Evolutionary conservation across 176 grass and related monocot genomes (phyloP).

Genomic region (Phoenix dactylifera): DNA sequence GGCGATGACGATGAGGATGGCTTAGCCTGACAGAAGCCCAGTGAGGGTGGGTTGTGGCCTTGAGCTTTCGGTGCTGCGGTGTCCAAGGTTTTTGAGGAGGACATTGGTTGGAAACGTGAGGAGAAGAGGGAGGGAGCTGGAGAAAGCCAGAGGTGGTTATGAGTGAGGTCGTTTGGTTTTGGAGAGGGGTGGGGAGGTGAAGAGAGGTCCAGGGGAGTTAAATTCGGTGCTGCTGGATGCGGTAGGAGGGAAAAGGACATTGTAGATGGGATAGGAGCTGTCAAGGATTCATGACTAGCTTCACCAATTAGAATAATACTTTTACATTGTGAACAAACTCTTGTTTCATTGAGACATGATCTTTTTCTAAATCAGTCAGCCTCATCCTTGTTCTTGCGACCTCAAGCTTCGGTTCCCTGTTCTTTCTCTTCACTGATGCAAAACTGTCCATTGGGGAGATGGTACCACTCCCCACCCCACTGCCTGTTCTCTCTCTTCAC

Average conservation of each 20-base stretch:
- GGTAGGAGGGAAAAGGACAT: conserved; percentile 24
- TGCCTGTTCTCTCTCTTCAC: conserved; percentile 52
- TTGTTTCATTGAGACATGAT: conserved; percentile 89
- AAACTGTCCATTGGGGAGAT: conserved; percentile 91
- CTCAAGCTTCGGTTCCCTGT: conserved; percentile 85
- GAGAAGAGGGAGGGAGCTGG: not conserved
- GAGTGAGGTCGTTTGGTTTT: conserved; percentile 13
- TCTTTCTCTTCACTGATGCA: conserved; percentile 82
- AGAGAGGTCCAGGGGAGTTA: conserved; percentile 28
- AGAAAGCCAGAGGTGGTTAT: not conserved
- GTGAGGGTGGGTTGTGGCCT: conserved; percentile 17
- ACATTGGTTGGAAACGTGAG: not conserved
- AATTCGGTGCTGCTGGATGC: conserved; percentile 30
- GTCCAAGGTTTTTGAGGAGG: conserved; percentile 21
- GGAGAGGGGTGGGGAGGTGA: conserved; percentile 22
- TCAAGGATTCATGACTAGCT: not conserved
- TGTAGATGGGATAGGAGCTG: conserved; percentile 21
- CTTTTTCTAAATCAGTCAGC: conserved; percentile 91
- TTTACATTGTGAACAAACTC: conserved; percentile 36
- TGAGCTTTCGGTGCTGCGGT: conserved; percentile 15
- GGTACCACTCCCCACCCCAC: conserved; percentile 63
- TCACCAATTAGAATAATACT: not conserved
- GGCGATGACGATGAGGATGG: conserved; percentile 35
- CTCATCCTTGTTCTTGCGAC: conserved; percentile 87
- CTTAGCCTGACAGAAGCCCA: conserved; percentile 51